A percentile compares a stretch with the other conserved stretches of the same genome.
Evolutionary conservation across 1,284 basidiomycete species (phyloP).

Genomic region (Boletellus deceptivus): DNA sequence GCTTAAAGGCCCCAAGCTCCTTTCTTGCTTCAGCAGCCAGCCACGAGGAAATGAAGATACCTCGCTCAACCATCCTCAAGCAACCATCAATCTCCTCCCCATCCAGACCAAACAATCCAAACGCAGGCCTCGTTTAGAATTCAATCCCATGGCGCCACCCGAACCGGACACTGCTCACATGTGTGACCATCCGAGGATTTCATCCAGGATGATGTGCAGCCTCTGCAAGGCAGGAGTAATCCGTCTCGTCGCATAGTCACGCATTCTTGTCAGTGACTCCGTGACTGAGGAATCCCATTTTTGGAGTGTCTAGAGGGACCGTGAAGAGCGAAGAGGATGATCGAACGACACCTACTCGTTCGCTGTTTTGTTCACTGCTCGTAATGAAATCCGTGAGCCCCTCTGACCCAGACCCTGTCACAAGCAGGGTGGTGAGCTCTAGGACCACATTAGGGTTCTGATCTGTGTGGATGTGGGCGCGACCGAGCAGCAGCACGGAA

Average conservation of each 20-base stretch:
- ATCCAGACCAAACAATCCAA: constrained; percentile 51
- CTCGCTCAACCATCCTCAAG: constrained; percentile 50
- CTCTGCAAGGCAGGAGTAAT: constrained; percentile 73
- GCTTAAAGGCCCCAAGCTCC: constrained; percentile 68
- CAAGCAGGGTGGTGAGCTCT: constrained; percentile 69
- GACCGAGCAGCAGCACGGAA: constrained; percentile 4
- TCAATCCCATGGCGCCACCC: constrained; percentile 14
- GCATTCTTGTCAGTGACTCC: constrained; percentile 67
- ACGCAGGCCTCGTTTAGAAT: constrained; percentile 42
- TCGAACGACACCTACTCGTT: constrained; percentile 52
- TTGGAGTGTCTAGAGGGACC: constrained; percentile 55
- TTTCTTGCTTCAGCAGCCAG: constrained; percentile 60
- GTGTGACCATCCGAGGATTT: constrained; percentile 71
- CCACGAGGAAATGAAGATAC: constrained; percentile 65
- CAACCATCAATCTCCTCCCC: constrained; percentile 49
- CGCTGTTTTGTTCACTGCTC: constrained; percentile 75
- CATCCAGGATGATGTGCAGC: constrained; percentile 68
- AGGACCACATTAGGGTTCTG: constrained; percentile 59
- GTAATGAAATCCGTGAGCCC: constrained; percentile 69
- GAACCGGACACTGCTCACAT: constrained; percentile 48
- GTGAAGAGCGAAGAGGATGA: constrained; percentile 18
- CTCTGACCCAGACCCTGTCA: constrained; percentile 67
- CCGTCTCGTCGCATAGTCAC: constrained; percentile 68
- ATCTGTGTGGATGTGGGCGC: constrained; percentile 37
- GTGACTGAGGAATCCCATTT: constrained; percentile 76